These are phyloP conservation scores for Microdochium bolleyi DNA, from an alignment of 2,329 filamentous ascomycete species.

Conservation along the genomic window DNA sequence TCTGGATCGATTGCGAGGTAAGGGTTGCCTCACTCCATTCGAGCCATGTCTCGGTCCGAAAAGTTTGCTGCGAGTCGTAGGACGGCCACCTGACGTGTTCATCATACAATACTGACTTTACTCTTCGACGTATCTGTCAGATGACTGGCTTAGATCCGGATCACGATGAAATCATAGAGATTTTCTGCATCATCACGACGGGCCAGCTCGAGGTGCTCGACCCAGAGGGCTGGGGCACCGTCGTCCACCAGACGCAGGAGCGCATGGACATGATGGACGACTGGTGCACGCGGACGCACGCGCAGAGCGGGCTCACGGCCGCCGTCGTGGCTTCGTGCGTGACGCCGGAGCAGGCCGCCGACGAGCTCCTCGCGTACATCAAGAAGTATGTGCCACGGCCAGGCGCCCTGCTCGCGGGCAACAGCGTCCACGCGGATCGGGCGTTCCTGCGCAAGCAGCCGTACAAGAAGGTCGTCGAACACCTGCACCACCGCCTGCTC, in stretches of 20 bases:
- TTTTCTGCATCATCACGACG: conserved; percentile 88
- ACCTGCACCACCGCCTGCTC: conserved; percentile 83
- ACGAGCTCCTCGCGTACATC: conserved; percentile 70
- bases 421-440: conserved; percentile 85
- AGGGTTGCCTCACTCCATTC: conserved; percentile 44
- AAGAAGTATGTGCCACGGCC: conserved; percentile 59
- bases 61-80: background rate
- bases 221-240: conserved; percentile 66
- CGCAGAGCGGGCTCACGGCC: conserved; percentile 70
- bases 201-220: conserved; percentile 70
- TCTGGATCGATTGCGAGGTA: conserved; percentile 74
- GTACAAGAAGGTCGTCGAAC: conserved; percentile 63
- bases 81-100: conserved; percentile 1
- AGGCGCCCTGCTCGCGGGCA: conserved; percentile 75
- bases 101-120: background rate
- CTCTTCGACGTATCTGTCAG: conserved; percentile 32
- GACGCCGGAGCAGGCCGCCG: conserved; percentile 64
- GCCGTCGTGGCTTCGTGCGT: conserved; percentile 67
- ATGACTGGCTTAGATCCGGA: conserved; percentile 85
- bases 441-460: conserved; percentile 70
- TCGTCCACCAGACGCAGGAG: conserved; percentile 65
- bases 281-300: conserved; percentile 83
- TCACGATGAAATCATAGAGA: conserved; percentile 79
- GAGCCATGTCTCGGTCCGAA: background rate
- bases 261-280: conserved; percentile 73